Evolutionary conservation across 768 basidiomycete genomes (phyloP), one percentile per base, ranked within the genome.

Genomic region (Hemileccinum rubropunctum): DNA sequence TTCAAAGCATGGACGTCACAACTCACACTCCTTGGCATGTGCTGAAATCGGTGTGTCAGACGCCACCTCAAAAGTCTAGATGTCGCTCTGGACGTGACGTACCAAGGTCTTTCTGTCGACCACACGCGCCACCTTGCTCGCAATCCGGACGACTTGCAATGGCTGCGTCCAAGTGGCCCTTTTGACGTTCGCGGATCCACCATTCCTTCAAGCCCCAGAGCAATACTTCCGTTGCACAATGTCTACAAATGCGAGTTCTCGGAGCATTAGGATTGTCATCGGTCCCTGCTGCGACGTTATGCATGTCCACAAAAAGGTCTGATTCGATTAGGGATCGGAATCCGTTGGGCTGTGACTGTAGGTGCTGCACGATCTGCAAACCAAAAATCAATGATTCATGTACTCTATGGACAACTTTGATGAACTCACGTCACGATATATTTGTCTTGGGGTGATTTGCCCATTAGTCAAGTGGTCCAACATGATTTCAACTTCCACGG

Each of bases 401-500:
- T 38, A 32, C 40, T 39, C 43, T 41, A n/a, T 11, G 20, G 38
- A 42, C 28, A 32, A 23, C 15, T 23, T 39, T 7, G 33, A 7
- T 11, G 15, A n/a, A 44, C 76, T 48, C 51, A 86, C 90, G 64
- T 91, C 86, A 49, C 81, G 81, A 65, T 92, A 91, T 36, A 92
- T 86, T 58, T 84, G 79, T 45, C 77, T 76, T 11, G 90, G 87
- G 9, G 77, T 79, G 30, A 89, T 66, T 48, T 77, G 66, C 51
- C 84, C 79, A 14, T 74, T 74, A 13, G 79, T 78, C 38, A 92
- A 67, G 66, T 91, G 91, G 63, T 93, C 91, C 37, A 93, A 70
- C 80, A 93, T 80, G 50, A 88, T 80, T 30, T 92, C 91, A 26
- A 89, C 88, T 65, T 93, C 91, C 20, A 88, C 78, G 0, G 76